Evolutionary conservation across 805 yeast genomes (phyloP).

Genomic region (Starmerella lactis-condensi): DNA sequence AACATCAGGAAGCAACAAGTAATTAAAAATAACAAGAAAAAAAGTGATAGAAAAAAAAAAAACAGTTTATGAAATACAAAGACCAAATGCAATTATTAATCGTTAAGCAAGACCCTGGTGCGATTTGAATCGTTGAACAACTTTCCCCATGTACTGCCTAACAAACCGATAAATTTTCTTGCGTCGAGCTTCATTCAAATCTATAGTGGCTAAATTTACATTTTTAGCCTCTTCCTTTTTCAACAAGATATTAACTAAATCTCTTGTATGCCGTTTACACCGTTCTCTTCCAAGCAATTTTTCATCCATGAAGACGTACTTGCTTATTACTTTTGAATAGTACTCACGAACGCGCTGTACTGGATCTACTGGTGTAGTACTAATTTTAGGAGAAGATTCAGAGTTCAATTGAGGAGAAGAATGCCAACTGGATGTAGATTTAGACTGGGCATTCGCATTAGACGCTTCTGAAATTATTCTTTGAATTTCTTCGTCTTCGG

Average conservation of each 20-base stretch:
- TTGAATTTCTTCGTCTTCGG: conserved; percentile 23
- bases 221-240: conserved; percentile 35
- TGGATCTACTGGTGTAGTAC: not conserved
- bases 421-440: not conserved
- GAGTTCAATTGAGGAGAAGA: not conserved
- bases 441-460: conserved; percentile 3
- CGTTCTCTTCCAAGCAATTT: conserved; percentile 51
- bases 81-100: too few relatives aligned
- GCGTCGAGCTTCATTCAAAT: conserved; percentile 44
- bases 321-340: conserved; percentile 36
- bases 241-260: conserved; percentile 47
- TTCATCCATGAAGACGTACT: conserved; percentile 49
- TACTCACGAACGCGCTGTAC: not conserved
- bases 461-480: conserved; percentile 17
- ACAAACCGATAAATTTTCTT: conserved; percentile 51
- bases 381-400: not conserved
- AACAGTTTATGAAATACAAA: too few relatives aligned
- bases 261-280: conserved; percentile 60
- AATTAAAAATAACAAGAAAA: too few relatives aligned
- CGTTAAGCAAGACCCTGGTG: too few relatives aligned
- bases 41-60: too few relatives aligned
- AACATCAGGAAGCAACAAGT: too few relatives aligned
- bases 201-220: conserved; percentile 25
- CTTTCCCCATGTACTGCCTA: conserved; percentile 20
- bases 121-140: too few relatives aligned